These are phyloP conservation scores for Plectosphaerella plurivora DNA, from an alignment of 2,329 filamentous ascomycete species.

Conservation along the genomic window DNA sequence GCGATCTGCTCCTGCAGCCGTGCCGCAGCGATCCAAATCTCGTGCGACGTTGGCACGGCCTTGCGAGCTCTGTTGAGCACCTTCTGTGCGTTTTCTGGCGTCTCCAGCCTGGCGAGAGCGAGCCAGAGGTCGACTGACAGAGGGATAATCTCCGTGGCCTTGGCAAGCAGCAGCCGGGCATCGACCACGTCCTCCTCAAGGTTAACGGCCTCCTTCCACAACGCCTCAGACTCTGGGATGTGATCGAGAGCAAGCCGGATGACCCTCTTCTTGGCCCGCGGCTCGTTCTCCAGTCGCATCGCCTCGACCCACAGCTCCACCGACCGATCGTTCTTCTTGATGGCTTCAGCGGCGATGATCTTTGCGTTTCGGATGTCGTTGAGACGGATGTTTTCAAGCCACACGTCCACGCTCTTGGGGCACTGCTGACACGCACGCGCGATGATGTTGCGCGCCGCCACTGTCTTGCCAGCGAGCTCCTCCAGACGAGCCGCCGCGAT, in stretches of 20 bases:
- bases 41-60: constrained; percentile 85
- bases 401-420: constrained; percentile 90
- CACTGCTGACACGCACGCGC: constrained; percentile 84
- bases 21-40: constrained; percentile 95
- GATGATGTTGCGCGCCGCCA: constrained; percentile 84
- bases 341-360: constrained; percentile 88
- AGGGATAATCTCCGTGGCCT: constrained; percentile 93
- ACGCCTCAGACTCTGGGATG: constrained; percentile 85
- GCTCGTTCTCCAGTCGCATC: constrained; percentile 83
- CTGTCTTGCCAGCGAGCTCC: constrained; percentile 86
- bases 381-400: constrained; percentile 92
- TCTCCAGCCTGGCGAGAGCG: constrained; percentile 83
- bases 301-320: constrained; percentile 92
- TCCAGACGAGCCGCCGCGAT: constrained; percentile 91
- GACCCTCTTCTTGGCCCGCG: constrained; percentile 85
- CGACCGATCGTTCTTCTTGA: constrained; percentile 84
- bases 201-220: constrained; percentile 99
- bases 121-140: constrained; percentile 94
- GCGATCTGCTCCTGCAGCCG: constrained; percentile 85
- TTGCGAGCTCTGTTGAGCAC: constrained; percentile 94
- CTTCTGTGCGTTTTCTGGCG: constrained; percentile 85
- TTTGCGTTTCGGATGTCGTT: constrained; percentile 93
- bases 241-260: constrained; percentile 87
- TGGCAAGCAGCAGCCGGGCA: constrained; percentile 82
- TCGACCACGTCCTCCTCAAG: constrained; percentile 87